These are phyloP conservation scores for Phytophthora macrochlamydospora DNA, from an alignment of 352 stramenopile genomes.

Conservation along the genomic window DNA sequence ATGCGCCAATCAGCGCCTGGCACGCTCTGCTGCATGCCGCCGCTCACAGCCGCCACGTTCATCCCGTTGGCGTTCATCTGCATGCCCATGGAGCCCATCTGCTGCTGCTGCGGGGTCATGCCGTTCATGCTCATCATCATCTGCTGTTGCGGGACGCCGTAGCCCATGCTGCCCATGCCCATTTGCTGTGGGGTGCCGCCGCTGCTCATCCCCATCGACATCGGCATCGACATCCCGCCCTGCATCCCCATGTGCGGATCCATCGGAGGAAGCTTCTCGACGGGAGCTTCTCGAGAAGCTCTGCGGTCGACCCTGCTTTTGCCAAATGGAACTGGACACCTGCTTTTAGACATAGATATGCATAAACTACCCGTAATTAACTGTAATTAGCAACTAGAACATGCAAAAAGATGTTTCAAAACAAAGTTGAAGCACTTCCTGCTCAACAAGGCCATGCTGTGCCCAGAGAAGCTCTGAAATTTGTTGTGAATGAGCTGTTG, in stretches of 20 bases:
- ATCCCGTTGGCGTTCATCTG: slow-evolving; percentile 43
- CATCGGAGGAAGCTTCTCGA: slow-evolving; percentile 29
- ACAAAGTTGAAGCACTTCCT: no score
- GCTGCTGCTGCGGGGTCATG: slow-evolving; percentile 34
- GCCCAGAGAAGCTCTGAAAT: no score
- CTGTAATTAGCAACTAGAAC: no score
- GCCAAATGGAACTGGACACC: slow-evolving; percentile 35
- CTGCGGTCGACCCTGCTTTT: slow-evolving; percentile 25
- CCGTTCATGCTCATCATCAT: slow-evolving; percentile 69
- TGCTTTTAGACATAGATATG: neutral
- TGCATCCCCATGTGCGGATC: slow-evolving; percentile 72
- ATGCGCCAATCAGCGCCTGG: slow-evolving; percentile 68
- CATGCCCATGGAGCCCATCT: slow-evolving; percentile 22
- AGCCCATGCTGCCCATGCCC: slow-evolving; percentile 48
- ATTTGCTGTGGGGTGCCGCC: slow-evolving; percentile 38
- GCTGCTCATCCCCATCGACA: slow-evolving; percentile 65
- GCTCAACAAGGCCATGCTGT: no score
- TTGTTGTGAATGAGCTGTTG: no score
- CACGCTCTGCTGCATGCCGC: slow-evolving; percentile 28
- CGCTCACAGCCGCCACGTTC: slow-evolving; percentile 34
- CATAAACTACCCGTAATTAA: no score
- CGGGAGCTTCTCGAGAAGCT: slow-evolving; percentile 4
- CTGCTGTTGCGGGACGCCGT: slow-evolving; percentile 33
- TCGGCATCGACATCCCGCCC: slow-evolving; percentile 63
- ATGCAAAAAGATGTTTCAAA: no score